Evolutionary conservation across 2,329 filamentous ascomycete species (phyloP).

Genomic region (Penicillium psychrosexuale): DNA sequence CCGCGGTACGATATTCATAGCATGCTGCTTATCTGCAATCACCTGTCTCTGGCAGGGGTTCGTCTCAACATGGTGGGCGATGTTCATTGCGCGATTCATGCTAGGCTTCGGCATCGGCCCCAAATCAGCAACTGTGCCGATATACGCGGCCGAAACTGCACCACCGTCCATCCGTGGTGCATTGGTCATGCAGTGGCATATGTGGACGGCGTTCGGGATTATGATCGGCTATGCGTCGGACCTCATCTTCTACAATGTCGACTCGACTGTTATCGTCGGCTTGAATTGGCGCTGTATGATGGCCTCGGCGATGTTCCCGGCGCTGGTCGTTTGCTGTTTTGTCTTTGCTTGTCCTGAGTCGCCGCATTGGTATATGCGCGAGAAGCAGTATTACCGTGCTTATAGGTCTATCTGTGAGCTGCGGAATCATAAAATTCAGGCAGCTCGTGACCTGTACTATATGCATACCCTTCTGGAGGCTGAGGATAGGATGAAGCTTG

Average conservation of each 20-base stretch:
- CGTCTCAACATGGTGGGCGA: slow-evolving; percentile 67
- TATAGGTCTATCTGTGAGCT: slow-evolving; percentile 45
- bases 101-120: slow-evolving; percentile 76
- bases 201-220: slow-evolving; percentile 52
- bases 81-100: slow-evolving; percentile 67
- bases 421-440: slow-evolving; percentile 44
- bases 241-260: slow-evolving; percentile 59
- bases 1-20: slow-evolving; percentile 71
- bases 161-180: slow-evolving; percentile 68
- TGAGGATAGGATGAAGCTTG: slow-evolving; percentile 54
- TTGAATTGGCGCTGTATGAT: slow-evolving; percentile 68
- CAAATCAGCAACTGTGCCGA: slow-evolving; percentile 71
- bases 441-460: slow-evolving; percentile 47
- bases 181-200: slow-evolving; percentile 80
- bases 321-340: slow-evolving; percentile 55
- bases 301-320: slow-evolving; percentile 62
- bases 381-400: slow-evolving; percentile 42
- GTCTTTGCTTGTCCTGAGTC: slow-evolving; percentile 63
- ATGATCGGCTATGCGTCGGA: slow-evolving; percentile 59
- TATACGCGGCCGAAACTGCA: slow-evolving; percentile 72
- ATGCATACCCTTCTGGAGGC: slow-evolving; percentile 57
- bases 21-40: slow-evolving; percentile 65
- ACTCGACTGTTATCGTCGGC: slow-evolving; percentile 54
- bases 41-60: slow-evolving; percentile 59
- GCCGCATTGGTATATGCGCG: slow-evolving; percentile 49